Conservation (phyloP, 2,329 filamentous ascomycete species). For the Penicillium sp. region DNA sequence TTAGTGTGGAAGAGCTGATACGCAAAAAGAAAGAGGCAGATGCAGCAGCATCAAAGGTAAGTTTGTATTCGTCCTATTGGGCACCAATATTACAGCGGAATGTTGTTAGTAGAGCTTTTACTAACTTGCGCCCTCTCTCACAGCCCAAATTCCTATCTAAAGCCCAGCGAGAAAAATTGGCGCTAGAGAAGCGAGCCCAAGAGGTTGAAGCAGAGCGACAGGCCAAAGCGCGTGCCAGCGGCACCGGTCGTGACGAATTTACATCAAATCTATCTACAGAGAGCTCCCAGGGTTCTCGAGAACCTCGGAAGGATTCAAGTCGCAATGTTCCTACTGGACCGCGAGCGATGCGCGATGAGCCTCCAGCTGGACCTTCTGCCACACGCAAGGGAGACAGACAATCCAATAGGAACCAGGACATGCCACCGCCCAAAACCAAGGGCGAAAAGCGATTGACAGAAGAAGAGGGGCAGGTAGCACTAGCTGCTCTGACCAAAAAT, state of each 20-base stretch:
- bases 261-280: slow-evolving; percentile 13
- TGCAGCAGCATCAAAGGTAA: slow-evolving; percentile 75
- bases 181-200: slow-evolving; percentile 74
- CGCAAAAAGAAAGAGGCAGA: slow-evolving; percentile 84
- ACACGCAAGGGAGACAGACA: slow-evolving; percentile 39
- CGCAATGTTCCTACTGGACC: slow-evolving; percentile 66
- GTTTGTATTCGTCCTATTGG: slow-evolving; percentile 24
- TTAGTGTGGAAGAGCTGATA: slow-evolving; percentile 84
- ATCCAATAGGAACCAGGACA: slow-evolving; percentile 46
- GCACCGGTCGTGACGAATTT: slow-evolving; percentile 26
- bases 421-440: slow-evolving; percentile 50
- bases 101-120: slow-evolving; percentile 11
- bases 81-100: neutral
- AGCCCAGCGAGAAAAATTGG: slow-evolving; percentile 77
- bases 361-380: slow-evolving; percentile 53
- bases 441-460: slow-evolving; percentile 48
- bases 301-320: slow-evolving; percentile 5
- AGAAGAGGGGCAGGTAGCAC: slow-evolving; percentile 63
- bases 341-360: slow-evolving; percentile 62
- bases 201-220: slow-evolving; percentile 67
- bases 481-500: slow-evolving; percentile 73
- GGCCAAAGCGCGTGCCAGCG: slow-evolving; percentile 42
- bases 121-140: slow-evolving; percentile 23
- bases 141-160: slow-evolving; percentile 83
- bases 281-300: slow-evolving; percentile 25